These are phyloP conservation scores for Polysphondylium violaceum DNA, from an alignment of 78 protist genomes.

Conservation along the genomic window DNA sequence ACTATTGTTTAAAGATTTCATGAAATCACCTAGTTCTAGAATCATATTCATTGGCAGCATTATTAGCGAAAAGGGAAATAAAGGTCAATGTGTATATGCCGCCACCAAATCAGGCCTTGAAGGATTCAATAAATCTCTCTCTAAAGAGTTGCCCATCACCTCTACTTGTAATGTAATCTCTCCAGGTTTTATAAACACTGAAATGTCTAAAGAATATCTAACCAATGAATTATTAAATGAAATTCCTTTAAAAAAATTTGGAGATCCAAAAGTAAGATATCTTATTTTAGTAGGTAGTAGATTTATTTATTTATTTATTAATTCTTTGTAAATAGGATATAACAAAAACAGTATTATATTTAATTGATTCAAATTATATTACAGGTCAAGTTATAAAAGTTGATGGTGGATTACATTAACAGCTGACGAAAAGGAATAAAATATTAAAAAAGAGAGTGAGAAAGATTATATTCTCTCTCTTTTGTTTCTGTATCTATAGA, in stretches of 20 bases:
- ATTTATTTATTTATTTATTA: not conserved
- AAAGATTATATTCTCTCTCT: too few relatives aligned
- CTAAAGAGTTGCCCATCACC: conserved; percentile 48
- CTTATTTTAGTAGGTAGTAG: not conserved
- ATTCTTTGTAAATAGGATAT: conserved; percentile 32
- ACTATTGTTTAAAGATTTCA: conserved; percentile 39
- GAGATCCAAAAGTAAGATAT: conserved; percentile 5
- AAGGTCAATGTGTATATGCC: conserved; percentile 51
- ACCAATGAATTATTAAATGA: not conserved
- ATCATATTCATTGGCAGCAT: conserved; percentile 60
- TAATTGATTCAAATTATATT: conserved; percentile 65
- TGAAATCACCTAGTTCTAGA: conserved; percentile 20
- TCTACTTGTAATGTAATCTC: conserved; percentile 53
- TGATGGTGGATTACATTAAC: conserved; percentile 71
- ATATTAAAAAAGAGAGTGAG: too few relatives aligned
- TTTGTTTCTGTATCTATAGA: not conserved
- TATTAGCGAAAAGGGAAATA: conserved; percentile 25
- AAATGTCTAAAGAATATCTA: conserved; percentile 27
- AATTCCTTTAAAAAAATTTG: conserved; percentile 48
- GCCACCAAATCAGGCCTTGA: conserved; percentile 50
- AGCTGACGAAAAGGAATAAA: not conserved
- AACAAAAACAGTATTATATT: conserved; percentile 63
- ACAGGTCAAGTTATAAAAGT: conserved; percentile 79
- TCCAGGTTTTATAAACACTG: conserved; percentile 79
- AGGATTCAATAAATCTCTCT: conserved; percentile 71